Evolutionary conservation across 2,329 filamentous ascomycete species (phyloP).

Genomic region (Nemania sp.): DNA sequence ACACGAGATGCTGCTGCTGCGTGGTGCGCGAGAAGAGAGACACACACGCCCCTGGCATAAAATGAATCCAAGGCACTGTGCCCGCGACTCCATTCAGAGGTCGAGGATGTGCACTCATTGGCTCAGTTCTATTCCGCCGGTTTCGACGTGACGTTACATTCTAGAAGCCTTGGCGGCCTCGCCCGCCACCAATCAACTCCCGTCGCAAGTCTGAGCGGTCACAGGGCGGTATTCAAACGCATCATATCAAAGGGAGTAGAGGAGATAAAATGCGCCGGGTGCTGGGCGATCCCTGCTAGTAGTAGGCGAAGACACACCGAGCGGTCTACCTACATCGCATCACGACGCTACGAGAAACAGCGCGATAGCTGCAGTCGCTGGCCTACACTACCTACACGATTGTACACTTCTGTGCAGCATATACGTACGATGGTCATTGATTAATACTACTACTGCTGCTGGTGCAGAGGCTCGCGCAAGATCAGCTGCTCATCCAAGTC

Average conservation of each 20-base stretch:
- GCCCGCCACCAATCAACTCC: slow-evolving; percentile 23
- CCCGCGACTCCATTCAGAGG: slow-evolving; percentile 13
- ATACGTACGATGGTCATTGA: too few relatives aligned
- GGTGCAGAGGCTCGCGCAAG: slow-evolving; percentile 6
- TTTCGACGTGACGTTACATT: slow-evolving; percentile 34
- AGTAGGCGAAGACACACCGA: slow-evolving; percentile 24
- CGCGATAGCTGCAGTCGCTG: background rate
- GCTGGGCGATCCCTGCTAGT: slow-evolving; percentile 25
- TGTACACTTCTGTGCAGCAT: too few relatives aligned
- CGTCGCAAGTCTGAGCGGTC: slow-evolving; percentile 14
- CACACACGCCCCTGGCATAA: slow-evolving; percentile 20
- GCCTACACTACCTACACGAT: too few relatives aligned
- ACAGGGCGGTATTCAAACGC: slow-evolving; percentile 16
- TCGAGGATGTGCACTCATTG: slow-evolving; percentile 24
- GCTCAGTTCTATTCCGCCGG: slow-evolving; percentile 16
- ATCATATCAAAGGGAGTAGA: slow-evolving; percentile 13
- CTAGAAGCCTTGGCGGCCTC: slow-evolving; percentile 26
- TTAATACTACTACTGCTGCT: too few relatives aligned
- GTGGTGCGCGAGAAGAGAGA: slow-evolving; percentile 5
- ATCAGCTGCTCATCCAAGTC: slow-evolving; percentile 17
- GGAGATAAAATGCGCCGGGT: slow-evolving; percentile 20
- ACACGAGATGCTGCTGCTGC: slow-evolving; percentile 20
- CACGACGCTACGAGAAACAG: background rate
- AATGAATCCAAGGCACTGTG: slow-evolving; percentile 3
- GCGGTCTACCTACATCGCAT: slow-evolving; percentile 16